Conservation (phyloP, 305 asterid genomes). For the Fraxinus ornus region DNA sequence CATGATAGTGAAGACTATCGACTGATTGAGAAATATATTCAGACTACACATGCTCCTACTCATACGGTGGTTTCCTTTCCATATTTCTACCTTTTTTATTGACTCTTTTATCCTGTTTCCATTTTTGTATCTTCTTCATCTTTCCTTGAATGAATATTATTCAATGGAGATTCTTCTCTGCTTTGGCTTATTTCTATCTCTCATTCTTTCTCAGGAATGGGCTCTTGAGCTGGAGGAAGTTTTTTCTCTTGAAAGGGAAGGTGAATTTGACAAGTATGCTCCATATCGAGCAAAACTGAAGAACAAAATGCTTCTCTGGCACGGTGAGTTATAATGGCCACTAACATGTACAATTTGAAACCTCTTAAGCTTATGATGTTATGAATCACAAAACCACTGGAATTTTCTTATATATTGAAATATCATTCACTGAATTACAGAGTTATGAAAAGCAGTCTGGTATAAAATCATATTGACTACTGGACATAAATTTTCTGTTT, state of each 20-base stretch:
- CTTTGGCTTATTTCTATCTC: neutral
- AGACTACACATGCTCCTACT: conserved; percentile 90
- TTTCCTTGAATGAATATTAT: neutral
- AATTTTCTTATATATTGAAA: neutral
- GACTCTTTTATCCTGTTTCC: neutral
- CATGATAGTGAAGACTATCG: conserved; percentile 73
- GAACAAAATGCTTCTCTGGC: conserved; percentile 97
- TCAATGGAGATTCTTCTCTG: neutral
- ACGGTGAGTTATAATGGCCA: conserved; percentile 53
- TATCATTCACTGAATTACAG: neutral
- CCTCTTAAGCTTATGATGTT: neutral
- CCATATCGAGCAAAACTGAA: conserved; percentile 71
- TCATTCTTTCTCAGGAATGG: conserved; percentile 63
- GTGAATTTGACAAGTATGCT: conserved; percentile 79
- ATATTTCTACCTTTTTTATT: neutral
- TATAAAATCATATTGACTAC: conserved; percentile 4
- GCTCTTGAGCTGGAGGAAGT: conserved; percentile 93
- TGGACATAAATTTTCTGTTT: conserved; percentile 14
- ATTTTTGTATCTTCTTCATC: conserved; percentile 5
- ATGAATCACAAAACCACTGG: neutral
- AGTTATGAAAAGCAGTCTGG: neutral
- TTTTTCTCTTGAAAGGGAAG: conserved; percentile 77
- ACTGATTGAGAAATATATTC: conserved; percentile 82
- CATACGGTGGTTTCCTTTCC: conserved; percentile 63
- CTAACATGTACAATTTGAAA: neutral